phyloP scores from a whole-genome alignment of 352 stramenopile genomes.

The Globisporangium spinosum region DNA sequence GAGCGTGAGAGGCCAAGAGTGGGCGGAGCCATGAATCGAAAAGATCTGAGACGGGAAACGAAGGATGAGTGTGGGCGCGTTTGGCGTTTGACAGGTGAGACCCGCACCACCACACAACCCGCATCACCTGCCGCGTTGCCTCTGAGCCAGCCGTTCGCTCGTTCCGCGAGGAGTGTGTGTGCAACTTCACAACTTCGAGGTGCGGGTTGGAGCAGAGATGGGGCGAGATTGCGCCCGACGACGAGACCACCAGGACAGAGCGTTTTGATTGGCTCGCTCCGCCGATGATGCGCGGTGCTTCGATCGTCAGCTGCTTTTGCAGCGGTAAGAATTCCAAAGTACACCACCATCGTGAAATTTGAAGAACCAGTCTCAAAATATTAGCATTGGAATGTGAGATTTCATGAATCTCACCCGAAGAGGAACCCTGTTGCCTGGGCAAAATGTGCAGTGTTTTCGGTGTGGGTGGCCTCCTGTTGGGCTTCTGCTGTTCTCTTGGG shows the following conservation, averaged over 20 bases:
- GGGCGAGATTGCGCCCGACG: neutral
- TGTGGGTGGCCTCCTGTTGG: too few species aligned
- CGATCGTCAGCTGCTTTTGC: neutral
- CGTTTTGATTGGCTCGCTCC: conserved; percentile 3
- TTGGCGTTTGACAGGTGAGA: neutral
- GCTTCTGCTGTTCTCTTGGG: neutral
- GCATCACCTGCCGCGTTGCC: conserved; percentile 1
- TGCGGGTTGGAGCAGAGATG: neutral
- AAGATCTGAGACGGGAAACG: too few species aligned
- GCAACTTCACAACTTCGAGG: conserved; percentile 4
- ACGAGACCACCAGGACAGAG: neutral
- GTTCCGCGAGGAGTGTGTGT: neutral
- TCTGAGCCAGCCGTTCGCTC: neutral
- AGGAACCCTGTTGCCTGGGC: neutral
- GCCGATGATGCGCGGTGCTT: conserved; percentile 10
- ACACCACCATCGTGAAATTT: neutral
- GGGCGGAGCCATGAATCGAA: neutral
- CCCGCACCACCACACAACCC: neutral
- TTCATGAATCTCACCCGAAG: neutral
- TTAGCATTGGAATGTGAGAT: neutral
- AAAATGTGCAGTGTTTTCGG: neutral
- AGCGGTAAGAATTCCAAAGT: neutral
- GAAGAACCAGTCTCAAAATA: neutral
- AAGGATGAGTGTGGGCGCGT: conserved; percentile 6
- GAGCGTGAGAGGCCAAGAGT: neutral